Evolutionary conservation across 1,284 basidiomycete genomes (phyloP).

Genomic region (Cutaneotrichosporon curvatum): DNA sequence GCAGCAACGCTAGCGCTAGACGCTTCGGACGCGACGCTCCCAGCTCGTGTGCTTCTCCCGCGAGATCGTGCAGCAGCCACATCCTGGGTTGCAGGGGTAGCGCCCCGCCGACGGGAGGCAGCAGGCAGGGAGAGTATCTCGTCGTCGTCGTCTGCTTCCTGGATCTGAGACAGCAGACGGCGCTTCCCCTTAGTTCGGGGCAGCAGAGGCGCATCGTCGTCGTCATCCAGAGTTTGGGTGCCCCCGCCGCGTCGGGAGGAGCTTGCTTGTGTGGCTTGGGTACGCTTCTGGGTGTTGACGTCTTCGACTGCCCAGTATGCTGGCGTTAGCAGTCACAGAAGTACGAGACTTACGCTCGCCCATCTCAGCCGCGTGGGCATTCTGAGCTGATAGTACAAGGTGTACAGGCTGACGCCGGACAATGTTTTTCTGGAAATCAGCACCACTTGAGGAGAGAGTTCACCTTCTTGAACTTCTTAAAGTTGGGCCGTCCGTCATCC

Average conservation of each 20-base stretch:
- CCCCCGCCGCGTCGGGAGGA: background rate
- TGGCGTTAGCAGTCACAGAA: constrained; percentile 7
- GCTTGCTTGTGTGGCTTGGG: constrained; percentile 3
- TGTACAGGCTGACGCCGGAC: constrained; percentile 28
- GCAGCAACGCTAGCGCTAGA: constrained; percentile 18
- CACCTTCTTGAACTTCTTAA: constrained; percentile 81
- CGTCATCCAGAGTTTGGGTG: constrained; percentile 17
- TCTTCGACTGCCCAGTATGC: constrained; percentile 37
- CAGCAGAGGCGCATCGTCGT: constrained; percentile 30
- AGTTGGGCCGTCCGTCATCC: constrained; percentile 60
- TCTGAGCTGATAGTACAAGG: constrained; percentile 28
- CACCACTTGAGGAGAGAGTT: constrained; percentile 14
- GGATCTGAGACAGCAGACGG: constrained; percentile 11
- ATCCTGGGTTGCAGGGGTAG: constrained; percentile 8
- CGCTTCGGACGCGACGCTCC: constrained; percentile 25
- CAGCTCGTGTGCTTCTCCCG: constrained; percentile 23
- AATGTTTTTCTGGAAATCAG: constrained; percentile 35
- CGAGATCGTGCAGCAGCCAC: background rate
- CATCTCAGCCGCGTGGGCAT: constrained; percentile 33
- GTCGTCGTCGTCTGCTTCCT: constrained; percentile 24
- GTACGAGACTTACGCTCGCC: constrained; percentile 35
- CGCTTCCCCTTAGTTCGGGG: constrained; percentile 20
- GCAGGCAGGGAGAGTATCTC: constrained; percentile 8
- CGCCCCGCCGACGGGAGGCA: constrained; percentile 7
- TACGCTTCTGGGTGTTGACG: constrained; percentile 2